Evolutionary conservation across 148 eudicot genomes (phyloP).

Genomic region (Heliosperma pusillum): DNA sequence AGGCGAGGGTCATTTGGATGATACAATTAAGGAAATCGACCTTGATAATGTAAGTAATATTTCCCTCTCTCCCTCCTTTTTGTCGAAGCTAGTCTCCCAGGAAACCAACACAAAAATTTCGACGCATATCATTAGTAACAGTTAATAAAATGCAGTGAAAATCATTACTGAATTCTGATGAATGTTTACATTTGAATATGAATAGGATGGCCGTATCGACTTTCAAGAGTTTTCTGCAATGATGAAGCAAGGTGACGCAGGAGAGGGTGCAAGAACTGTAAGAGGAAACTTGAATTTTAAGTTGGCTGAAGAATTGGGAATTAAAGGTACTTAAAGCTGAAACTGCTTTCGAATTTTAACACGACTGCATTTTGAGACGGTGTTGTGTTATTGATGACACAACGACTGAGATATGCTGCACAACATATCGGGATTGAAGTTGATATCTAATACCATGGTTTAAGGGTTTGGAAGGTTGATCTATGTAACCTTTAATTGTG

Average conservation of each 20-base stretch:
- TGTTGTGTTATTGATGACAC: too few relatives aligned
- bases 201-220: constrained; percentile 67
- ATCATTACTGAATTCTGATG: background rate
- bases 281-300: constrained; percentile 62
- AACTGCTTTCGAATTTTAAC: background rate
- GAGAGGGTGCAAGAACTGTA: constrained; percentile 54
- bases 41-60: too few relatives aligned
- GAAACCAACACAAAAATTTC: background rate
- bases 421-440: background rate
- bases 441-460: background rate
- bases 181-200: background rate
- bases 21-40: constrained; percentile 19
- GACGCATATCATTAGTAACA: too few relatives aligned
- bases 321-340: background rate
- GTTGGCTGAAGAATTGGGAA: constrained; percentile 56
- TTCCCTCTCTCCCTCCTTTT: background rate
- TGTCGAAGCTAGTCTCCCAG: background rate
- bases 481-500: constrained; percentile 11
- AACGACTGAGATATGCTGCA: too few relatives aligned
- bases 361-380: background rate
- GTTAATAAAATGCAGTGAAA: too few relatives aligned
- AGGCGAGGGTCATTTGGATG: constrained; percentile 37
- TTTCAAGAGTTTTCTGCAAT: constrained; percentile 64
- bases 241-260: constrained; percentile 66
- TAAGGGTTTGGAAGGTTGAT: constrained; percentile 10